Conservation (phyloP, 352 stramenopile species). For the Phytopythium boreale region DNA sequence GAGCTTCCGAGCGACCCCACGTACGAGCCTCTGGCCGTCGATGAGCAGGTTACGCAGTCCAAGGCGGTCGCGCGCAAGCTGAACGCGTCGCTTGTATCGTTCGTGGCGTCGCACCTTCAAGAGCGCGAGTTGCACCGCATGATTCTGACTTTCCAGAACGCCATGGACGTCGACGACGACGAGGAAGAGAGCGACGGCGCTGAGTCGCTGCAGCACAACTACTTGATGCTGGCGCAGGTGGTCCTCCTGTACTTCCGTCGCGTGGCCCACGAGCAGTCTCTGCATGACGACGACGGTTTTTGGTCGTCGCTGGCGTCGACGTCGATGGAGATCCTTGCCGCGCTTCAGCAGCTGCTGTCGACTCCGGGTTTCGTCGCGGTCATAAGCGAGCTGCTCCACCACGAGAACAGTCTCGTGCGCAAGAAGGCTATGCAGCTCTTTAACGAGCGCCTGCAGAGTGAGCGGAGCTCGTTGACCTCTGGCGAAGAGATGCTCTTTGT, state of each 20-base stretch:
- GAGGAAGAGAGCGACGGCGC: constrained; percentile 34
- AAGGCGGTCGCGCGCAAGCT: constrained; percentile 46
- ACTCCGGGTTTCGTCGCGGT: constrained; percentile 84
- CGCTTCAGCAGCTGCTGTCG: constrained; percentile 80
- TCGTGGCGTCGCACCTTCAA: constrained; percentile 66
- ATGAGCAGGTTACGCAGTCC: constrained; percentile 26
- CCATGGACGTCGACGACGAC: constrained; percentile 14
- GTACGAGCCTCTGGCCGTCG: constrained; percentile 51
- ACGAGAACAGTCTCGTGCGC: constrained; percentile 84
- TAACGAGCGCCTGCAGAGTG: constrained; percentile 78
- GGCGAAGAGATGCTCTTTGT: constrained; percentile 83
- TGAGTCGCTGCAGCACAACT: constrained; percentile 68
- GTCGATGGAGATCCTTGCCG: constrained; percentile 73
- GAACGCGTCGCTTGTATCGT: constrained; percentile 62
- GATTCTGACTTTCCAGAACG: constrained; percentile 49
- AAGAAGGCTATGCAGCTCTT: constrained; percentile 89
- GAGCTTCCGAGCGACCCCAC: constrained; percentile 26
- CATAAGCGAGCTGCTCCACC: constrained; percentile 79
- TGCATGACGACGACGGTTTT: constrained; percentile 53
- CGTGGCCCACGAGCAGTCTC: constrained; percentile 63
- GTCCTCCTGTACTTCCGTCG: constrained; percentile 82
- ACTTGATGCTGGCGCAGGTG: constrained; percentile 74
- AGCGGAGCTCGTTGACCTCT: constrained; percentile 49
- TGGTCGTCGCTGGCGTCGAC: constrained; percentile 49
- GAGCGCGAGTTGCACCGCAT: constrained; percentile 66